Percentiles rank a stretch among this genome's conserved stretches.
These are phyloP conservation scores for Ophiostoma pallidulum DNA, from an alignment of 2,329 filamentous ascomycete genomes.

Conservation along the genomic window DNA sequence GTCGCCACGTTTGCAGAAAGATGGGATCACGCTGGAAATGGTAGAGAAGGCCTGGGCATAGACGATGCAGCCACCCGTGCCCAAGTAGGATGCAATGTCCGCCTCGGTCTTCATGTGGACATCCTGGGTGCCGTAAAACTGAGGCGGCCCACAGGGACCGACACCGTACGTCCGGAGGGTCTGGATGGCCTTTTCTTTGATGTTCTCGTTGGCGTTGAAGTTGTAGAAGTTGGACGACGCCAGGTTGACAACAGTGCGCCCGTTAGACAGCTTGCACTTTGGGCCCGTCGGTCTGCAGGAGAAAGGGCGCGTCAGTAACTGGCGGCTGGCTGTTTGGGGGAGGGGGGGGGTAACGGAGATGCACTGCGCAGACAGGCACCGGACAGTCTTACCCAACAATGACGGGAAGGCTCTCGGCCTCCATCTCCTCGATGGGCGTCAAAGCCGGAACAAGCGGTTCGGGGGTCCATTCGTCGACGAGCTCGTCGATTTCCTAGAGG, in stretches of 20 bases:
- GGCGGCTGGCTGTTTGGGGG: too few relatives aligned
- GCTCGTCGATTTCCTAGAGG: conserved; percentile 73
- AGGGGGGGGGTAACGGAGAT: too few relatives aligned
- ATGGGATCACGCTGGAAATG: conserved; percentile 91
- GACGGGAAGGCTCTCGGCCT: conserved; percentile 76
- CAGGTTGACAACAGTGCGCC: conserved; percentile 85
- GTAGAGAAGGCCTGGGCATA: conserved; percentile 96
- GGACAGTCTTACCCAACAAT: conserved; percentile 62
- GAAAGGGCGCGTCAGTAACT: background rate
- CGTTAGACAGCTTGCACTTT: conserved; percentile 79
- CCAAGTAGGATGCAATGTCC: conserved; percentile 83
- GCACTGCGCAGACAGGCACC: background rate
- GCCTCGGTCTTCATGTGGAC: conserved; percentile 96
- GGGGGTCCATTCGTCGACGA: conserved; percentile 93
- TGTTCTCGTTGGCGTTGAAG: conserved; percentile 81
- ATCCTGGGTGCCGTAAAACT: conserved; percentile 97
- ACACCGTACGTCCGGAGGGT: conserved; percentile 93
- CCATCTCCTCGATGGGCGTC: conserved; percentile 65
- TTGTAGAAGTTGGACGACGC: conserved; percentile 98
- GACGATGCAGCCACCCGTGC: conserved; percentile 81
- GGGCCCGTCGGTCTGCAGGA: conserved; percentile 67
- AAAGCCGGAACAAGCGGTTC: conserved; percentile 76
- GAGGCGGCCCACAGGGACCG: conserved; percentile 89
- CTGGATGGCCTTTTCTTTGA: conserved; percentile 92
- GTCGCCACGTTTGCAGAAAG: conserved; percentile 94